Evolutionary conservation across 2,329 filamentous ascomycete species (phyloP).

Genomic region (Epichloe baconii): DNA sequence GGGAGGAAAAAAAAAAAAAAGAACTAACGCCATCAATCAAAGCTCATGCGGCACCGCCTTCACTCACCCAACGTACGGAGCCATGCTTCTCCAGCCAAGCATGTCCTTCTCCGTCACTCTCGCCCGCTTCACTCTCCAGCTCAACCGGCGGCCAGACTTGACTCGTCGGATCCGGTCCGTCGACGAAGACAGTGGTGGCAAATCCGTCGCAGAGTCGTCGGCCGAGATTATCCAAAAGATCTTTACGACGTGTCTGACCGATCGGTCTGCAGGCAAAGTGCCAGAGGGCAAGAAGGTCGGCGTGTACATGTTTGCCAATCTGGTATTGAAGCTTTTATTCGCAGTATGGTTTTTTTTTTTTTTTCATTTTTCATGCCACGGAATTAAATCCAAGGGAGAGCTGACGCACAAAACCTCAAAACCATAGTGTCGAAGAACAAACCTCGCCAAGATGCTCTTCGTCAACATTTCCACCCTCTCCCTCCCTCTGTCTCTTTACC

Average conservation of each 20-base stretch:
- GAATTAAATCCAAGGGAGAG: too few relatives aligned
- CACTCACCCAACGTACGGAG: conserved; percentile 64
- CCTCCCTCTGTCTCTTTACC: conserved; percentile 68
- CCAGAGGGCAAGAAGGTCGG: conserved; percentile 77
- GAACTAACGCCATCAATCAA: background rate
- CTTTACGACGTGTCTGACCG: conserved; percentile 79
- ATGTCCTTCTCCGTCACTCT: conserved; percentile 71
- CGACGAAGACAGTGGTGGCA: conserved; percentile 53
- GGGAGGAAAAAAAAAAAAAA: background rate
- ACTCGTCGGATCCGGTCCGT: conserved; percentile 50
- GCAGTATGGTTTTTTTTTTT: conserved; percentile 37
- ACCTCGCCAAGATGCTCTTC: conserved; percentile 78
- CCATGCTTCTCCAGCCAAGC: conserved; percentile 70
- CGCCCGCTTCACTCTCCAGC: conserved; percentile 68
- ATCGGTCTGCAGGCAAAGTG: conserved; percentile 54
- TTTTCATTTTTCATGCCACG: background rate
- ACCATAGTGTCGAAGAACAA: conserved; percentile 61
- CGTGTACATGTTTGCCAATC: conserved; percentile 84
- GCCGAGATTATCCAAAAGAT: conserved; percentile 83
- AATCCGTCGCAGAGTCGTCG: conserved; percentile 71
- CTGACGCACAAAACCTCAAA: background rate
- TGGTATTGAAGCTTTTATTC: conserved; percentile 79
- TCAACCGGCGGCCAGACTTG: conserved; percentile 70
- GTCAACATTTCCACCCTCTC: conserved; percentile 75
- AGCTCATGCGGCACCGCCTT: conserved; percentile 77